Conservation (phyloP, 192 early-diverging fungal genomes). For the Backusella australiensis region DNA sequence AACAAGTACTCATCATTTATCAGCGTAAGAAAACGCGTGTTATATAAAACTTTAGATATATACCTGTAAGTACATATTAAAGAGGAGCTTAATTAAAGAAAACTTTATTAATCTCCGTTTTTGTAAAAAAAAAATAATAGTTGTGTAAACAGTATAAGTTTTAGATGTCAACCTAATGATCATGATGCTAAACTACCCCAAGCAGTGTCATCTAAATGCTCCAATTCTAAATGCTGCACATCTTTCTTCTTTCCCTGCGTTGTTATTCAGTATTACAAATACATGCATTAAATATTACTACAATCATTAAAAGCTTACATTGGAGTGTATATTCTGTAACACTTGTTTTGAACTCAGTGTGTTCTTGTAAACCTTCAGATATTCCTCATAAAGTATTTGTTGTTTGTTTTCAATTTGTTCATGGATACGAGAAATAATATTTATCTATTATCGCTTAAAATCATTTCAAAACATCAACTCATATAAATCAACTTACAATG, state of each 20-base stretch:
- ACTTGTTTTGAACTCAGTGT: conserved; percentile 28
- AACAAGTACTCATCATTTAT: too few relatives aligned
- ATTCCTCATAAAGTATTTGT: conserved; percentile 13
- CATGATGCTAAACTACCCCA: conserved; percentile 27
- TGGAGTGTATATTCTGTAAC: conserved; percentile 14
- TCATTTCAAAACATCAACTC: neutral
- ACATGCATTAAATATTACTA: neutral
- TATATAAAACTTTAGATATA: too few relatives aligned
- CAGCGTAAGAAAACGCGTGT: too few relatives aligned
- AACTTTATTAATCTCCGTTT: too few relatives aligned
- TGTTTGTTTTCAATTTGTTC: neutral
- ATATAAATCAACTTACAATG: conserved; percentile 4
- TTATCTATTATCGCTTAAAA: neutral
- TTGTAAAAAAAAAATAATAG: too few relatives aligned
- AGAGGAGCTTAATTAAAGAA: too few relatives aligned
- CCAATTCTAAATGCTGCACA: conserved; percentile 4
- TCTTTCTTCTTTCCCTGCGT: neutral
- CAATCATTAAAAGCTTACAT: neutral
- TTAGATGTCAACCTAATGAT: neutral
- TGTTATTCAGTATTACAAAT: neutral
- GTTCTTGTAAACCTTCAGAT: conserved; percentile 10
- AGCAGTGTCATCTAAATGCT: conserved; percentile 22
- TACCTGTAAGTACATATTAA: too few relatives aligned
- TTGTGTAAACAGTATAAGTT: too few relatives aligned
- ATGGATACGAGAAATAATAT: conserved; percentile 19